Percentiles rank a stretch among this genome's conserved stretches.
Conservation (phyloP, 345 rosid species). For the Adansonia digitata region DNA sequence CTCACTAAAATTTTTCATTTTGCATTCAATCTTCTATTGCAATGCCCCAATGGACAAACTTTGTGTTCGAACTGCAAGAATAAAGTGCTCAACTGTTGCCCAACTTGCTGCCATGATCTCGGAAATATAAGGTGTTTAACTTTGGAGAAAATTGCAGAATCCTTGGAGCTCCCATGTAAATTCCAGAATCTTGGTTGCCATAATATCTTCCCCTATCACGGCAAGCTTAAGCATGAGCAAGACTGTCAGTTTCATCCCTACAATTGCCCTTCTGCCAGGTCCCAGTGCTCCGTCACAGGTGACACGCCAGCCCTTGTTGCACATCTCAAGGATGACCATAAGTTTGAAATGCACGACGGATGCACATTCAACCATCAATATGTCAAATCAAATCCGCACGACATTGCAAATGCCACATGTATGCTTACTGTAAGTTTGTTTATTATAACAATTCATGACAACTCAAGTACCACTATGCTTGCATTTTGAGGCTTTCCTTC, state of each 20-base stretch:
- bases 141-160: constrained; percentile 61
- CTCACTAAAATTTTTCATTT: background rate
- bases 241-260: constrained; percentile 51
- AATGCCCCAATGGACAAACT: constrained; percentile 68
- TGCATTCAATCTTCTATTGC: constrained; percentile 1
- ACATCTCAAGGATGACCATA: constrained; percentile 77
- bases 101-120: constrained; percentile 52
- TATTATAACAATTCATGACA: background rate
- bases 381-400: constrained; percentile 73
- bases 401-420: constrained; percentile 77
- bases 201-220: constrained; percentile 50
- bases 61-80: constrained; percentile 52
- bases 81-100: constrained; percentile 53
- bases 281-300: constrained; percentile 59
- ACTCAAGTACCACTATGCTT: background rate
- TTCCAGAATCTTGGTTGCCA: constrained; percentile 50
- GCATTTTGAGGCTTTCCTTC: no score
- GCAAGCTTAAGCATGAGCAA: constrained; percentile 58
- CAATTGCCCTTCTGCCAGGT: constrained; percentile 68
- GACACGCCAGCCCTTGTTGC: constrained; percentile 57
- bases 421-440: constrained; percentile 60
- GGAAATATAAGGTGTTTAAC: constrained; percentile 67
- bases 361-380: constrained; percentile 70
- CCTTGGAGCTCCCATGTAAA: constrained; percentile 56
- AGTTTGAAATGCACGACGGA: constrained; percentile 76